phyloP scores from a whole-genome alignment of 2,329 filamentous ascomycete genomes.

The Drechslerella coelobrocha region DNA sequence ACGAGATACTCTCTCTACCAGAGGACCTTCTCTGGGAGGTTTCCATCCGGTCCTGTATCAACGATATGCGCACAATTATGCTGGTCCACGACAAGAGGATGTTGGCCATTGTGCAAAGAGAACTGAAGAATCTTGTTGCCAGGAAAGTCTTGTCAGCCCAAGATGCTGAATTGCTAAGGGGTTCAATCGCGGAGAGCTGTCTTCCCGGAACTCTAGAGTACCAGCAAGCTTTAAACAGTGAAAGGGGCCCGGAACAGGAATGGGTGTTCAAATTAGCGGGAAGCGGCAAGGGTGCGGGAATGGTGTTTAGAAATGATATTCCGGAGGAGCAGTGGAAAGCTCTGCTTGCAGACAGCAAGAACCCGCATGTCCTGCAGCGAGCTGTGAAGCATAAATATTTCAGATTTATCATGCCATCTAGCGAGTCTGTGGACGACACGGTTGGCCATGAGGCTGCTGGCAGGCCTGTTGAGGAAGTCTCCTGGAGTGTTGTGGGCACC shows the following conservation, averaged over 20 bases:
- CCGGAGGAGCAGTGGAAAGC: conserved; percentile 55
- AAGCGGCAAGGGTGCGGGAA: conserved; percentile 59
- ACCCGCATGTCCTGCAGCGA: conserved; percentile 47
- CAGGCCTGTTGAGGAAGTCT: conserved; percentile 9
- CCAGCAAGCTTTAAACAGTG: conserved; percentile 34
- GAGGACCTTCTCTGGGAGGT: conserved; percentile 57
- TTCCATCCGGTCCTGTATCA: conserved; percentile 58
- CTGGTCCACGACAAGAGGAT: conserved; percentile 61
- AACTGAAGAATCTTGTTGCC: conserved; percentile 55
- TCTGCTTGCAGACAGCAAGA: background rate
- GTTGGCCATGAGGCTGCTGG: too few relatives aligned
- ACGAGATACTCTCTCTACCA: conserved; percentile 57
- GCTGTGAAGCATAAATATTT: conserved; percentile 43
- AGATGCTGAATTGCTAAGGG: conserved; percentile 53
- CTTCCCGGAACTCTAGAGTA: conserved; percentile 56
- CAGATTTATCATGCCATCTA: conserved; percentile 21
- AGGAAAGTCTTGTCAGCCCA: conserved; percentile 6
- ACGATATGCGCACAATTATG: conserved; percentile 59
- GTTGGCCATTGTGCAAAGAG: conserved; percentile 58
- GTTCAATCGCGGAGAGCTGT: conserved; percentile 57
- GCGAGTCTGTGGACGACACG: background rate
- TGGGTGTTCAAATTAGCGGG: conserved; percentile 59
- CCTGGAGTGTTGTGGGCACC: conserved; percentile 51
- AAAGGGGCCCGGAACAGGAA: conserved; percentile 52
- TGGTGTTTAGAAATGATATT: conserved; percentile 59